Percentiles rank a stretch among this genome's conserved stretches.
Conservation (phyloP, 306 rosid genomes). For the Arachis hypogaea region DNA sequence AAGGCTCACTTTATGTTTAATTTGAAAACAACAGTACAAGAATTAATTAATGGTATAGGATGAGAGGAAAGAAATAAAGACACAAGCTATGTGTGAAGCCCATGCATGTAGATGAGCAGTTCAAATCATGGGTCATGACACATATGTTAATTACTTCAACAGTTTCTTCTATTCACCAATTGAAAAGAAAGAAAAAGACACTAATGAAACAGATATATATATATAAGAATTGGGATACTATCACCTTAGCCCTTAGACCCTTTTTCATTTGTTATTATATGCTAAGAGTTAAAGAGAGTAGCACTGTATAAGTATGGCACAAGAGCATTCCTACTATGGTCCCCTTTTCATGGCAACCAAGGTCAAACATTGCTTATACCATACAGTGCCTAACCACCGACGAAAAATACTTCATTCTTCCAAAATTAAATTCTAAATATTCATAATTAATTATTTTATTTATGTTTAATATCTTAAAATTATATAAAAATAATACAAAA, state of each 20-base stretch:
- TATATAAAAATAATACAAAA: too few species aligned
- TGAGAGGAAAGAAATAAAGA: slow-evolving; percentile 16
- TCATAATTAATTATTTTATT: too few species aligned
- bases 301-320: slow-evolving; percentile 30
- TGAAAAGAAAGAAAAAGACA: slow-evolving; percentile 42
- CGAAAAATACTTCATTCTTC: neutral
- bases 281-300: slow-evolving; percentile 10
- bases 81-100: slow-evolving; percentile 20
- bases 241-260: neutral
- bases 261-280: neutral
- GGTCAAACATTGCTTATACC: slow-evolving; percentile 51
- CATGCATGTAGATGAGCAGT: slow-evolving; percentile 28
- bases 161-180: neutral
- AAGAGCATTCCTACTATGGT: slow-evolving; percentile 32
- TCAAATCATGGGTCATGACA: slow-evolving; percentile 33
- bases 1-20: neutral
- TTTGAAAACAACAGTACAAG: slow-evolving; percentile 23
- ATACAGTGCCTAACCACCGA: slow-evolving; percentile 40
- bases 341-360: slow-evolving; percentile 40
- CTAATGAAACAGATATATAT: slow-evolving; percentile 14
- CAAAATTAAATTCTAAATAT: too few species aligned
- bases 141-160: slow-evolving; percentile 29
- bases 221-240: neutral
- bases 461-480: too few species aligned
- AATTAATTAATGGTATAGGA: slow-evolving; percentile 6